Base-by-base conservation (phyloP, 495 filamentous ascomycete genomes). In the Hypoxylon subgilvum region DNA sequence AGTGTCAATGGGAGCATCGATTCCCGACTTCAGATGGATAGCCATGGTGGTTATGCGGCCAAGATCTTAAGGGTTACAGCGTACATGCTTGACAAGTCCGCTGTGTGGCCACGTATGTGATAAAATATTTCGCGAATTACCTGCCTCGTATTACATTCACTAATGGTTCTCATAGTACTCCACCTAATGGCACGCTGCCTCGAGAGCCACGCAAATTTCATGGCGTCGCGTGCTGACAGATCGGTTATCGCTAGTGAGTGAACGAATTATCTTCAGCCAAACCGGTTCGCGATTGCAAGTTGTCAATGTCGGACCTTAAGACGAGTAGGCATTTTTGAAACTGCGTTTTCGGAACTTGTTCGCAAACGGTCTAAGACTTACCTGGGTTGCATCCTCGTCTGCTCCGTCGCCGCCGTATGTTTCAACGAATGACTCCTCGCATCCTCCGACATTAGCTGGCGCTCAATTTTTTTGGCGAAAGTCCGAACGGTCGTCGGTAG, bases 31-130 rank as follows among this genome's bases (percentile, higher is more conserved):
- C 81, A 83, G 17, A 82, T 82, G 57, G 81, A 82, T 46, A 82
- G 84, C 22, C 79, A 86, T 49, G 81, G 80, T 23, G 91, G 92
- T 42, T 92, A 88, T 71, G 90, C 89, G 32, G 86, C 88, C 63
- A 95, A 94, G 77, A 87, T 97, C 52, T 76, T 97, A 64, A 80
- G 88, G 62, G 84, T 93, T 46, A 94, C 90, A 57, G 92, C 93
- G 12, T 88, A 88, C 73, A 88, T 96, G 81, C 82, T 98, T 52
- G 91, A 94, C 57, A 87, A 91, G 69, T 88, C 89, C 56, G 85
- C 89, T 62, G 89, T 96, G 12, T 98, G 93, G 93, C 93, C 93
- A 72, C 85, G 91, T 93, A 79, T 77, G 84, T 77, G 53, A 22
- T 19, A 30, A 12, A 27, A n/a, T n/a, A n/a, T n/a, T n/a, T n/a